Conservation (phyloP, 1,139 yeast species). For the Oligophagozyma castellii region DNA sequence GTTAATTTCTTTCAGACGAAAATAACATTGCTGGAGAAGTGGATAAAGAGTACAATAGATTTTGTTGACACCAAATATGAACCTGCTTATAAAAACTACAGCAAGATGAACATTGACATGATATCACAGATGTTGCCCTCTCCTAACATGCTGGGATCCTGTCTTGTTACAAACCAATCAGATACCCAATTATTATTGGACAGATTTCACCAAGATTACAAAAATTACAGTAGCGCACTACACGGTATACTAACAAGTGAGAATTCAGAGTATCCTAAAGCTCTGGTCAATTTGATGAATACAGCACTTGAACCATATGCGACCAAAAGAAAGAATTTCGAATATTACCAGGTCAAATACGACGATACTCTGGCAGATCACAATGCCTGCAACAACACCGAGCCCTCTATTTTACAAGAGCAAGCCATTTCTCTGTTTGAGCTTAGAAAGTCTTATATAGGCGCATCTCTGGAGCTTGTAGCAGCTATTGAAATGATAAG, state of each 20-base stretch:
- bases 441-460: conserved; percentile 46
- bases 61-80: conserved; percentile 39
- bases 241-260: conserved; percentile 11
- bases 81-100: conserved; percentile 38
- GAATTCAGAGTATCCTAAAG: conserved; percentile 9
- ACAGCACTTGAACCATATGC: conserved; percentile 40
- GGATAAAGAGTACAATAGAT: conserved; percentile 48
- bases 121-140: conserved; percentile 38
- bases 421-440: conserved; percentile 54
- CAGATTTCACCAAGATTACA: conserved; percentile 42
- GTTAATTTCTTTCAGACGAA: conserved; percentile 53
- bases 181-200: conserved; percentile 50
- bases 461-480: conserved; percentile 49
- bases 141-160: conserved; percentile 44
- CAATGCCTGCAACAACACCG: conserved; percentile 40
- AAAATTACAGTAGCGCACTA: conserved; percentile 17
- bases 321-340: conserved; percentile 42
- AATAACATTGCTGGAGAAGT: conserved; percentile 50
- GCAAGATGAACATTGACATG: conserved; percentile 32
- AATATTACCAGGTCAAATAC: conserved; percentile 49
- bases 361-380: conserved; percentile 47
- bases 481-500: conserved; percentile 40
- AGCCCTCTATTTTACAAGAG: conserved; percentile 4
- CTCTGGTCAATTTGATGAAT: conserved; percentile 16
- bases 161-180: conserved; percentile 56